Percentiles rank a stretch among this genome's conserved stretches.
Conservation (phyloP, 1,284 basidiomycete genomes). For the Ceratobasidium sp. region DNA sequence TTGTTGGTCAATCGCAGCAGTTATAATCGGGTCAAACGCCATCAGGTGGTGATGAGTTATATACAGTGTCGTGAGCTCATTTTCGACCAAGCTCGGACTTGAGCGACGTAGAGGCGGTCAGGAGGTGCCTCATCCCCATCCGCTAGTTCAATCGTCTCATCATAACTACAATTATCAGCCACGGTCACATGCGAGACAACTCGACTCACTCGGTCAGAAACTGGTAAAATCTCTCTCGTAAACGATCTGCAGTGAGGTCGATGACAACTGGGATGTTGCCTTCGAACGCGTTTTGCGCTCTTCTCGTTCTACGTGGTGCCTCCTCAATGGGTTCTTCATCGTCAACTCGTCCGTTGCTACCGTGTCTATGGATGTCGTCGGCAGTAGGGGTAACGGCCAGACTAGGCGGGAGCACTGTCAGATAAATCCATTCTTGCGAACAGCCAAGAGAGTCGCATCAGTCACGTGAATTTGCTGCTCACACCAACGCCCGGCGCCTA, state of each 20-base stretch:
- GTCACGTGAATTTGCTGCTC: too few relatives aligned
- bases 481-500: too few relatives aligned
- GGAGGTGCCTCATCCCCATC: slow-evolving; percentile 65
- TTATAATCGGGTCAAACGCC: slow-evolving; percentile 90
- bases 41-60: slow-evolving; percentile 95
- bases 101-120: slow-evolving; percentile 87
- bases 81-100: slow-evolving; percentile 93
- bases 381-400: slow-evolving; percentile 23
- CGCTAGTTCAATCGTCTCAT: slow-evolving; percentile 54
- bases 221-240: slow-evolving; percentile 33
- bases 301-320: slow-evolving; percentile 12
- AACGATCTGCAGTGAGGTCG: slow-evolving; percentile 28
- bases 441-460: slow-evolving; percentile 17
- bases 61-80: slow-evolving; percentile 94
- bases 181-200: not conserved
- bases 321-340: slow-evolving; percentile 12
- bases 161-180: slow-evolving; percentile 35
- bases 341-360: not conserved
- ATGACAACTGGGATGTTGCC: slow-evolving; percentile 39
- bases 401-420: not conserved
- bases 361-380: slow-evolving; percentile 2
- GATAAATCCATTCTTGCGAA: slow-evolving; percentile 40
- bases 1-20: slow-evolving; percentile 91
- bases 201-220: slow-evolving; percentile 41
- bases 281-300: slow-evolving; percentile 42